Conservation (phyloP, 2,329 filamentous ascomycete genomes). For the Pseudogymnoascus sp. region DNA sequence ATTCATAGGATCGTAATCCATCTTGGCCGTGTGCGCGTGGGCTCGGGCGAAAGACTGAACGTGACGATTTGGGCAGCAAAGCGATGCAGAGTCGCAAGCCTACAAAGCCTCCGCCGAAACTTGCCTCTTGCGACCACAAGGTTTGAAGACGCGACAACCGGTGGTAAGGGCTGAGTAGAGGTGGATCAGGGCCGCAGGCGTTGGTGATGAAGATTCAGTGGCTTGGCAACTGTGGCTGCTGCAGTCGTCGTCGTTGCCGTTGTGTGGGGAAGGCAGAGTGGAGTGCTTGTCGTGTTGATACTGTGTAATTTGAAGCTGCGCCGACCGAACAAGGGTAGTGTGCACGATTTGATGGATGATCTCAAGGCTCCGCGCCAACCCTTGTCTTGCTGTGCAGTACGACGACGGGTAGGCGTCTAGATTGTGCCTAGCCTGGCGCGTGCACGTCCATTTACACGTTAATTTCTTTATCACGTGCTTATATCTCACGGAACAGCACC, state of each 20-base stretch:
- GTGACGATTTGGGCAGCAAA: background rate
- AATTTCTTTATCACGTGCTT: background rate
- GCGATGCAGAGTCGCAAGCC: background rate
- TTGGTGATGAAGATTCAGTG: background rate
- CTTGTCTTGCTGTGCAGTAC: constrained; percentile 4
- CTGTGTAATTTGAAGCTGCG: constrained; percentile 3
- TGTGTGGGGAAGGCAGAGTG: background rate
- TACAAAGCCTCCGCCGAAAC: background rate
- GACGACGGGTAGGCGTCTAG: constrained; percentile 7
- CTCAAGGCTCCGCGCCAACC: background rate
- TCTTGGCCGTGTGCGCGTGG: constrained; percentile 24
- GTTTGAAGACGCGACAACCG: background rate
- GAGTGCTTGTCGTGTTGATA: constrained; percentile 1
- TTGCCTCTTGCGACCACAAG: background rate
- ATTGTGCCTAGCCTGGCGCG: constrained; percentile 6
- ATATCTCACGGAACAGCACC: background rate
- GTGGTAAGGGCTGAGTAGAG: background rate
- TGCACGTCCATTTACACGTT: background rate
- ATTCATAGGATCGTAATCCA: constrained; percentile 42
- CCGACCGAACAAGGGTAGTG: constrained; percentile 3
- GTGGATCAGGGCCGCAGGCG: background rate
- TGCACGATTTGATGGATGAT: constrained; percentile 7
- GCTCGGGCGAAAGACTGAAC: background rate
- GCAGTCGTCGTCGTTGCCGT: constrained; percentile 4
- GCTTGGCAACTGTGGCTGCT: constrained; percentile 1